Evolutionary conservation across 179 eudicot genomes (phyloP), one percentile per base, ranked within the genome.

Genomic region (Nepenthes alata): DNA sequence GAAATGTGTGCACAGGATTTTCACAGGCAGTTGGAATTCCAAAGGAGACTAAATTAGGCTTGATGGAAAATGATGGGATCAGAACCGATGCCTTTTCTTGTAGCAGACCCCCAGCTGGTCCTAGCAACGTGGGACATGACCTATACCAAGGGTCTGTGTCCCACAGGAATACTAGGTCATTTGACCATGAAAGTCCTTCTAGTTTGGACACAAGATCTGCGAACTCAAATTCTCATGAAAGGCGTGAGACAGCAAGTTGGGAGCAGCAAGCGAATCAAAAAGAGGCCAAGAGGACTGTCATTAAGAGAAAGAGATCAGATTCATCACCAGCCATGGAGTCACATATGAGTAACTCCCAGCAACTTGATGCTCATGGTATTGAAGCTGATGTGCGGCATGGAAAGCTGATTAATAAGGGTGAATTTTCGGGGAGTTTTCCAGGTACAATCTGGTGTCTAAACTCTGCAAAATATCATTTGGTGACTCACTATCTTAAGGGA

Each of bases 101-200:
- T 57, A 71, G 71, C 73, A 79, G 76, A 72, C 75, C 78, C 35
- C 81, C 81, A 61, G 73, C 70, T 78, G 90, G 72, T 62, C 83
- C 82, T 52, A 77, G 75, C 56, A 73, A 81, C 68, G 63, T 68
- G 55, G 91, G 84, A 48, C 83, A 73, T 54, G 96, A 86, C 47
- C 66, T 77, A 49, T 76, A 80, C 73, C 94, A 82, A 63, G 94
- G 89, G 57, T 67, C 85, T 65, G 74, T 70, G 47, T 68, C 87
- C 55, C 89, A 85, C 72, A 75, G 80, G 64, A 74, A 77, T 78
- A 71, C 74, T 52, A 81, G 69, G 67, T 81, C 83, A 39, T 61
- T 72, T 55, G 91, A 78, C 53, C 85, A 84, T 60, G 94, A 81
- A 77, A 86, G 94, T 72, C 87, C 94, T 56, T 80, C 89, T 53